Conservation (phyloP, 2,329 filamentous ascomycete species). For the Xylariales sp. region DNA sequence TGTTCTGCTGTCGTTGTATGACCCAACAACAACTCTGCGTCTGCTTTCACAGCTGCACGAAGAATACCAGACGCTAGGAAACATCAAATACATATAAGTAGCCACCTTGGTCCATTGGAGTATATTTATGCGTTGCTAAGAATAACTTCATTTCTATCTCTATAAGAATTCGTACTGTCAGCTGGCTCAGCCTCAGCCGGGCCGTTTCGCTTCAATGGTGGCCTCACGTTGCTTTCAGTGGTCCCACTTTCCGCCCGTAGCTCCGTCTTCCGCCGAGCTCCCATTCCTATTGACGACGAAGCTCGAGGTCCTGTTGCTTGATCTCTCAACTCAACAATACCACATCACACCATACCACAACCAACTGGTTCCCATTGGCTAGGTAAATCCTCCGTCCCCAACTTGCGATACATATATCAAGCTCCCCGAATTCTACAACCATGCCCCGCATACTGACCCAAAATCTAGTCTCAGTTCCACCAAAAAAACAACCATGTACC, state of each 20-base stretch:
- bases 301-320: slow-evolving; percentile 1
- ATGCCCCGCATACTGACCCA: neutral
- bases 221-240: neutral
- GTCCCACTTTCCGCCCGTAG: slow-evolving; percentile 4
- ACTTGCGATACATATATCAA: neutral
- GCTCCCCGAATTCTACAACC: slow-evolving; percentile 1
- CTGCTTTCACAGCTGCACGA: too few relatives aligned
- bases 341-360: neutral
- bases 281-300: neutral
- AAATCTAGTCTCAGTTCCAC: slow-evolving; percentile 17
- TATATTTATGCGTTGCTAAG: too few relatives aligned
- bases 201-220: neutral
- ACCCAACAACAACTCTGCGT: too few relatives aligned
- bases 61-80: too few relatives aligned
- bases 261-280: slow-evolving; percentile 8
- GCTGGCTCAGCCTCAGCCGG: neutral
- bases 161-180: neutral
- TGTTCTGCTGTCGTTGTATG: too few relatives aligned
- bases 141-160: too few relatives aligned
- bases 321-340: too few relatives aligned
- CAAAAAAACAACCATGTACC: slow-evolving; percentile 54
- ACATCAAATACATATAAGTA: too few relatives aligned
- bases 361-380: neutral
- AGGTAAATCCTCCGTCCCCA: neutral
- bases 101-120: too few relatives aligned